Conservation (phyloP, 139 green algal genomes). For the Mesotaenium endlicherianum region DNA sequence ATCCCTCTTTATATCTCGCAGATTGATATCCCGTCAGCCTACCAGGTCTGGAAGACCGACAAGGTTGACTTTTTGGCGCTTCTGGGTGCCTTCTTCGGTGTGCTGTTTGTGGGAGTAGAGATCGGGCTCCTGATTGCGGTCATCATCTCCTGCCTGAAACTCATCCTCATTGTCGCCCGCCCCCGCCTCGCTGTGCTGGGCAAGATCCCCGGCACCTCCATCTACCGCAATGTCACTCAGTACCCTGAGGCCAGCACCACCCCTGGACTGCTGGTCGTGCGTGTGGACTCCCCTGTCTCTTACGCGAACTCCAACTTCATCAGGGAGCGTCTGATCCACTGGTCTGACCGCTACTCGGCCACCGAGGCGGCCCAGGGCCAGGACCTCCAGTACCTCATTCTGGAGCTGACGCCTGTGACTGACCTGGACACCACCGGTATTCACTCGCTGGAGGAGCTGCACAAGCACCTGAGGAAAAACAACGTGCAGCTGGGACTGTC, state of each 20-base stretch:
- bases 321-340: constrained; percentile 39
- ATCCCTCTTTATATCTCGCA: no score
- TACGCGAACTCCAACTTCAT: constrained; percentile 77
- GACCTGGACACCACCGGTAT: constrained; percentile 76
- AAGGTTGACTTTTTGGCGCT: constrained; percentile 32
- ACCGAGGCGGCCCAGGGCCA: no score
- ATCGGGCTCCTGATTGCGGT: constrained; percentile 22
- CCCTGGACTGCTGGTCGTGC: constrained; percentile 63
- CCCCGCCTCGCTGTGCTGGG: constrained; percentile 78
- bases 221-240: constrained; percentile 74
- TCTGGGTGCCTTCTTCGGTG: constrained; percentile 37
- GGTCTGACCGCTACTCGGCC: not conserved
- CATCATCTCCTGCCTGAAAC: constrained; percentile 17
- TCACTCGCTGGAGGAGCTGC: constrained; percentile 54
- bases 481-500: constrained; percentile 26
- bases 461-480: not conserved
- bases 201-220: constrained; percentile 61
- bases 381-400: constrained; percentile 65
- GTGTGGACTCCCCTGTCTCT: constrained; percentile 65
- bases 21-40: constrained; percentile 32
- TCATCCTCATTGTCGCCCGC: constrained; percentile 44
- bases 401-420: constrained; percentile 75
- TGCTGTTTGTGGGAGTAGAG: constrained; percentile 30
- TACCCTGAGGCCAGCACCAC: constrained; percentile 65
- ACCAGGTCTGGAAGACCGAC: constrained; percentile 44